These are phyloP conservation scores for Porpolomopsis calyptriformis DNA, from an alignment of 768 basidiomycete genomes.

Conservation along the genomic window DNA sequence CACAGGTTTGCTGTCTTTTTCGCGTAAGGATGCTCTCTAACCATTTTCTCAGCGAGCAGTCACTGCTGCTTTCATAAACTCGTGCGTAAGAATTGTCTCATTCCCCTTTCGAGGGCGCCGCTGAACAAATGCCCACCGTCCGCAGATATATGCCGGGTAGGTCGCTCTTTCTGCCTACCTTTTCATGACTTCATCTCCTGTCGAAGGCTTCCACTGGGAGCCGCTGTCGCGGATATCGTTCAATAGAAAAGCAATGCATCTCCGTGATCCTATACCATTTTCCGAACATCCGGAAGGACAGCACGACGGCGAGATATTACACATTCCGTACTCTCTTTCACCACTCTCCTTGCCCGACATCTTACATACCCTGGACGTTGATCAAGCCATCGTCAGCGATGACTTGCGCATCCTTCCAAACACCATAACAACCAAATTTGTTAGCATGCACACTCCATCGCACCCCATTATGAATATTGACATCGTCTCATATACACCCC, in stretches of 20 bases:
- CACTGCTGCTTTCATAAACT: conserved; percentile 29
- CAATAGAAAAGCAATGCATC: conserved; percentile 17
- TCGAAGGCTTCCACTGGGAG: conserved; percentile 33
- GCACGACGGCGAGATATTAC: conserved; percentile 38
- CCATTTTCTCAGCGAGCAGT: conserved; percentile 18
- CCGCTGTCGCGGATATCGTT: conserved; percentile 37
- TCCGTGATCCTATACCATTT: conserved; percentile 33
- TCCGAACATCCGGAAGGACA: conserved; percentile 36
- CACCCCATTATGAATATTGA: background rate
- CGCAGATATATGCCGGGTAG: conserved; percentile 38
- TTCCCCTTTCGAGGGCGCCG: conserved; percentile 9
- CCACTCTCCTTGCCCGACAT: conserved; percentile 41
- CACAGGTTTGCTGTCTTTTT: conserved; percentile 19
- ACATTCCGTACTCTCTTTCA: conserved; percentile 45
- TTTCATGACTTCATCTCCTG: background rate
- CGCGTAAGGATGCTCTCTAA: background rate
- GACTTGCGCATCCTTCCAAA: conserved; percentile 32
- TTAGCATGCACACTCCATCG: conserved; percentile 17
- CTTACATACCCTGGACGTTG: conserved; percentile 21
- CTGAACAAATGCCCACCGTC: conserved; percentile 6
- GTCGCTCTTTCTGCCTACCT: background rate
- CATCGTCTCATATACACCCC: background rate
- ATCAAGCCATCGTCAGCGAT: conserved; percentile 26
- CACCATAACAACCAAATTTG: conserved; percentile 36
- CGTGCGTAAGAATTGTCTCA: conserved; percentile 30